These are phyloP conservation scores for Euphorbia schlechtendalii DNA, from an alignment of 441 rosid genomes.

Conservation along the genomic window DNA sequence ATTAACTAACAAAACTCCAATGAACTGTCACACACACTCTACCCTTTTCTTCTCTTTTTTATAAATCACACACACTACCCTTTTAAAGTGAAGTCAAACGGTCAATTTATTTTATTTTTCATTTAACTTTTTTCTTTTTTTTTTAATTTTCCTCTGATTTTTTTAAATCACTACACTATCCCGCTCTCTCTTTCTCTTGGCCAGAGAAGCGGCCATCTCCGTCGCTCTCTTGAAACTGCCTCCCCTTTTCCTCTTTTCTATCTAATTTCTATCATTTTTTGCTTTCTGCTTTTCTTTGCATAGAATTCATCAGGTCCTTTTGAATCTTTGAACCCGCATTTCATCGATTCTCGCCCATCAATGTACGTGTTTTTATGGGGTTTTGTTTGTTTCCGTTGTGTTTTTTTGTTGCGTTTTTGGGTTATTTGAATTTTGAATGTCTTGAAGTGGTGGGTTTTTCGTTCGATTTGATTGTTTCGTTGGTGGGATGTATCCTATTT, in stretches of 20 bases:
- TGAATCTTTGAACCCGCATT: neutral
- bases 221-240: conserved; percentile 13
- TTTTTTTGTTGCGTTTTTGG: neutral
- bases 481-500: too few relatives aligned
- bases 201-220: conserved; percentile 16
- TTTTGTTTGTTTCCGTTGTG: conserved; percentile 7
- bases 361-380: neutral
- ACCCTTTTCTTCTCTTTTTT: too few relatives aligned
- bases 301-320: conserved; percentile 19
- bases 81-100: conserved; percentile 9
- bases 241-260: too few relatives aligned
- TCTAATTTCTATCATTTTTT: too few relatives aligned
- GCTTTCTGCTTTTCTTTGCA: neutral
- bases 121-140: too few relatives aligned
- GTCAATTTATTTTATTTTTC: conserved; percentile 11
- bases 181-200: conserved; percentile 37
- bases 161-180: conserved; percentile 18
- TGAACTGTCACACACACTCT: too few relatives aligned
- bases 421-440: conserved; percentile 18
- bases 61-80: neutral
- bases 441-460: conserved; percentile 22
- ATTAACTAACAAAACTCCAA: too few relatives aligned
- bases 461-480: neutral
- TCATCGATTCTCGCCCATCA: neutral
- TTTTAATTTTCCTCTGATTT: neutral